Conservation (phyloP, 768 basidiomycete genomes). For the Termitomyces sp. region DNA sequence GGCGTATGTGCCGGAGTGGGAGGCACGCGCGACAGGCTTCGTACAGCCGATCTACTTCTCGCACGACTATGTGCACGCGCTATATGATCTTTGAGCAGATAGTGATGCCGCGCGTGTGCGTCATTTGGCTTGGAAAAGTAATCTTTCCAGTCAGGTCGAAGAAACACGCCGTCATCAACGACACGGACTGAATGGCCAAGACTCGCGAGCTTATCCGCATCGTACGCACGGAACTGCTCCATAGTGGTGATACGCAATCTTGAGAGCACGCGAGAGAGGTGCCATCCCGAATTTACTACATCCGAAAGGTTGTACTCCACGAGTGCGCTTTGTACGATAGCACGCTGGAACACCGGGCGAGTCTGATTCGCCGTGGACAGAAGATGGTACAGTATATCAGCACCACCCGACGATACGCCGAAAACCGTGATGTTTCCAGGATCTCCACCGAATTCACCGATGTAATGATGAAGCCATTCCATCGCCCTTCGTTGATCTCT, state of each 20-base stretch:
- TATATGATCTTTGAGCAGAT: constrained; percentile 22
- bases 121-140: constrained; percentile 33
- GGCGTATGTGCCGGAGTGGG: constrained; percentile 18
- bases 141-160: constrained; percentile 55
- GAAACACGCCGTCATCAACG: constrained; percentile 68
- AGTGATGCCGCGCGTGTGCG: constrained; percentile 19
- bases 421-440: constrained; percentile 51
- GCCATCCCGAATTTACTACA: constrained; percentile 56
- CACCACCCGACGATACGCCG: constrained; percentile 47
- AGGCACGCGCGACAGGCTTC: constrained; percentile 14
- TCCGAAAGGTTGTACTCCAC: constrained; percentile 60
- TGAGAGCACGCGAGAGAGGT: constrained; percentile 60
- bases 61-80: constrained; percentile 17
- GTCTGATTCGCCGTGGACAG: constrained; percentile 58
- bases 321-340: constrained; percentile 70
- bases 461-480: constrained; percentile 58
- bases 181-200: constrained; percentile 47
- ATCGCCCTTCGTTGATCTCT: constrained; percentile 61
- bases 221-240: constrained; percentile 58
- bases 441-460: constrained; percentile 64
- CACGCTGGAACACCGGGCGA: constrained; percentile 62
- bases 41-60: constrained; percentile 17
- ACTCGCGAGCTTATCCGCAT: constrained; percentile 52
- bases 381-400: constrained; percentile 58
- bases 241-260: constrained; percentile 48